Conservation (phyloP, 1,139 yeast species). For the Pichia sp. region DNA sequence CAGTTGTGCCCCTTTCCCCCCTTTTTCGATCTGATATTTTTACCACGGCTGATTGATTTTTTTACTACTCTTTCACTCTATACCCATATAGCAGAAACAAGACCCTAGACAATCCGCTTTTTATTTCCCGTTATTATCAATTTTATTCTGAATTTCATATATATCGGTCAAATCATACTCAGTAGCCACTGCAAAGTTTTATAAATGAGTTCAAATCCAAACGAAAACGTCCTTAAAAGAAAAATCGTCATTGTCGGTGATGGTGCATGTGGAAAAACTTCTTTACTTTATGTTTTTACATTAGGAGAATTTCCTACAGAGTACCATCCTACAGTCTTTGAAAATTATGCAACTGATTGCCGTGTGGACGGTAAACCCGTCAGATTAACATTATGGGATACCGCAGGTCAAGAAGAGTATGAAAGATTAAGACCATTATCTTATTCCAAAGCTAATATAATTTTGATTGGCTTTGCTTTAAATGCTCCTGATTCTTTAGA, state of each 20-base stretch:
- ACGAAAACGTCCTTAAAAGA: slow-evolving; percentile 44
- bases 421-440: slow-evolving; percentile 69
- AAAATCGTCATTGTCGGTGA: slow-evolving; percentile 91
- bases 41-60: too few relatives aligned
- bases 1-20: too few relatives aligned
- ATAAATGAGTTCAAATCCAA: slow-evolving; percentile 1
- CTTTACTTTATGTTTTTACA: slow-evolving; percentile 84
- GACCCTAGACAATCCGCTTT: too few relatives aligned
- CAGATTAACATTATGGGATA: slow-evolving; percentile 88
- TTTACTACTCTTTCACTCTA: too few relatives aligned
- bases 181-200: too few relatives aligned
- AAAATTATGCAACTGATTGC: slow-evolving; percentile 89
- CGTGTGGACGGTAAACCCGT: slow-evolving; percentile 90
- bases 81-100: too few relatives aligned
- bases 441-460: slow-evolving; percentile 68
- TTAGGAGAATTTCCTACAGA: slow-evolving; percentile 80
- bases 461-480: slow-evolving; percentile 65
- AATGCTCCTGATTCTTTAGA: slow-evolving; percentile 64
- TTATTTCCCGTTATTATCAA: too few relatives aligned
- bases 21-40: too few relatives aligned
- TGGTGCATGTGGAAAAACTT: slow-evolving; percentile 94
- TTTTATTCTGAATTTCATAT: too few relatives aligned
- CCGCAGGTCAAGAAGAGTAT: slow-evolving; percentile 94
- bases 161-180: background rate
- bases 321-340: slow-evolving; percentile 92